Conservation (phyloP, 2,329 filamentous ascomycete genomes). For the Sclerotinia borealis region DNA sequence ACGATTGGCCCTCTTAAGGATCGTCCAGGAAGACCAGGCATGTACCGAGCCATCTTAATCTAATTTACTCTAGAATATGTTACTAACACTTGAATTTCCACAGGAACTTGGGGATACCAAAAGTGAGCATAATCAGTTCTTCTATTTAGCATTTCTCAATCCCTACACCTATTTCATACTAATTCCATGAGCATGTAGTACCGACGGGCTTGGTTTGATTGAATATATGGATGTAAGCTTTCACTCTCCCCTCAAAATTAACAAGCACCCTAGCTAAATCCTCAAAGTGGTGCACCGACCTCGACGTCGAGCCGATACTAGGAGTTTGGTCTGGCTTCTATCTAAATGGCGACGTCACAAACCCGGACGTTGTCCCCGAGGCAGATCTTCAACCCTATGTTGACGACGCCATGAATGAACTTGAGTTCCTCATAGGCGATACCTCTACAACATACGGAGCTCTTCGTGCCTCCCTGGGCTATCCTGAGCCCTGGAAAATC, state of each 20-base stretch:
- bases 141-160: not conserved
- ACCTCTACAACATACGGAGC: constrained; percentile 41
- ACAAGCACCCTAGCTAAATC: not conserved
- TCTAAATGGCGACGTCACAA: constrained; percentile 36
- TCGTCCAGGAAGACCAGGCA: constrained; percentile 34
- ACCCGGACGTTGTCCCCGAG: constrained; percentile 36
- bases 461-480: constrained; percentile 43
- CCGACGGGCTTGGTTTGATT: constrained; percentile 45
- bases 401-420: constrained; percentile 43
- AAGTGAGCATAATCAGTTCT: not conserved
- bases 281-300: constrained; percentile 40
- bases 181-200: constrained; percentile 25
- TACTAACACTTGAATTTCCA: not conserved
- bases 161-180: constrained; percentile 15
- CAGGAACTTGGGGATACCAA: constrained; percentile 16
- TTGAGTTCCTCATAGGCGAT: constrained; percentile 46
- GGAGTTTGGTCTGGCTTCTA: constrained; percentile 43
- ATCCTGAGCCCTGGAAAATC: constrained; percentile 44
- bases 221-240: constrained; percentile 40
- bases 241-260: not conserved
- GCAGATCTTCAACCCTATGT: constrained; percentile 41
- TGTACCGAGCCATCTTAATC: constrained; percentile 33
- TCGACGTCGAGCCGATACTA: constrained; percentile 41
- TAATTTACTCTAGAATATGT: not conserved
- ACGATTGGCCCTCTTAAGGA: constrained; percentile 37